Percentiles rank a stretch among this genome's conserved stretches.
phyloP scores from a whole-genome alignment of 768 basidiomycete species.

The Cyclocybe cylindracea region DNA sequence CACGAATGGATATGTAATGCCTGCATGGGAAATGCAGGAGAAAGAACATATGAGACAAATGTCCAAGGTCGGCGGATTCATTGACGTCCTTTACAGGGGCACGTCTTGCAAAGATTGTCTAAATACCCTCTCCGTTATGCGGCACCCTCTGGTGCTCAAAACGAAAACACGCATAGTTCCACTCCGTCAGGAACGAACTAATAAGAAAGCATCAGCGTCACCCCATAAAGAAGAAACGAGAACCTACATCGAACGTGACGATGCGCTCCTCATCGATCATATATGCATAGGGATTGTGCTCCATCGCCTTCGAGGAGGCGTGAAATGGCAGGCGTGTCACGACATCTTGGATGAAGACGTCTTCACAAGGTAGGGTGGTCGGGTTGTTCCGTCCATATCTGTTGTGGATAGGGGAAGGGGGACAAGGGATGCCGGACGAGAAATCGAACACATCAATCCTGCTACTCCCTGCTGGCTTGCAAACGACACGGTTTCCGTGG shows the following conservation, averaged over 20 bases:
- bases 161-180: too few species aligned
- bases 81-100: too few species aligned
- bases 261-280: constrained; percentile 19
- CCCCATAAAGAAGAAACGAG: too few species aligned
- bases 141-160: too few species aligned
- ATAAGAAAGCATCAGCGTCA: too few species aligned
- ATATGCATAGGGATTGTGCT: constrained; percentile 6
- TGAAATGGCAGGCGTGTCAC: constrained; percentile 12
- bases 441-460: constrained; percentile 12
- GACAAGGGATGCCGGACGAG: not conserved
- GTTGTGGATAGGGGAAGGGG: not conserved
- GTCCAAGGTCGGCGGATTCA: too few species aligned
- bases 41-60: too few species aligned
- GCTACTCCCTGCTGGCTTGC: not conserved
- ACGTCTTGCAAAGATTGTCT: too few species aligned
- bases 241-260: constrained; percentile 10
- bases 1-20: too few species aligned
- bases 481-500: constrained; percentile 17
- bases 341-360: constrained; percentile 5
- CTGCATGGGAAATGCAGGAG: too few species aligned
- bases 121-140: too few species aligned
- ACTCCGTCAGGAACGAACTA: too few species aligned
- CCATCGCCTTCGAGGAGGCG: not conserved
- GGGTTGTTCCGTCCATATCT: not conserved
- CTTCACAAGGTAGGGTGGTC: not conserved